Evolutionary conservation across 768 basidiomycete genomes (phyloP).

Genomic region (Boletus coccyginus): DNA sequence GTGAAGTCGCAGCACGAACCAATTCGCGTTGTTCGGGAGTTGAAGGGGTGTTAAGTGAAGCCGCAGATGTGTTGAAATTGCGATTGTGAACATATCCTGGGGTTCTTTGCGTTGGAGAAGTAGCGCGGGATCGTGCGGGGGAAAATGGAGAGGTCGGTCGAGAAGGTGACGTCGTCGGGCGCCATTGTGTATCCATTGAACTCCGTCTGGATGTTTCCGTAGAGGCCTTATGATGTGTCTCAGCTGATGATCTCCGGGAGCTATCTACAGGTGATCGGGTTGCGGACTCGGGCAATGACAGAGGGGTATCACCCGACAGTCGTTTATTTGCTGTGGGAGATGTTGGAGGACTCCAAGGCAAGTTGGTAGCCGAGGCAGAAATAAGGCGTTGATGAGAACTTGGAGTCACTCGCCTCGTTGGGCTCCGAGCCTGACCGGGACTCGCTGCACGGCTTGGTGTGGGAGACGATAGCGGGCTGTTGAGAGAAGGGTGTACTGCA

Average conservation of each 20-base stretch:
- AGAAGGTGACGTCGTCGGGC: constrained; percentile 27
- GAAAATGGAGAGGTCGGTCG: constrained; percentile 45
- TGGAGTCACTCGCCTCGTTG: constrained; percentile 40
- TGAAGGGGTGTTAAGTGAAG: constrained; percentile 47
- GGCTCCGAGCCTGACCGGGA: constrained; percentile 43
- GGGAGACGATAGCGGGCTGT: constrained; percentile 39
- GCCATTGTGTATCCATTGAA: constrained; percentile 26
- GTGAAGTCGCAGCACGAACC: constrained; percentile 60
- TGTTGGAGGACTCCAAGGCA: constrained; percentile 37
- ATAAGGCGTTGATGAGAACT: constrained; percentile 39
- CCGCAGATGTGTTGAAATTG: constrained; percentile 57
- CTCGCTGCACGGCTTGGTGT: constrained; percentile 38
- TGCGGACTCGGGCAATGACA: constrained; percentile 12
- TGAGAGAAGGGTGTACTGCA: constrained; percentile 41
- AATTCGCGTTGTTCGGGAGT: constrained; percentile 63
- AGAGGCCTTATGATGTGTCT: constrained; percentile 36
- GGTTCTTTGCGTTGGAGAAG: constrained; percentile 44
- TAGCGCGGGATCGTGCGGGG: constrained; percentile 40
- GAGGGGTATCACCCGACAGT: constrained; percentile 23
- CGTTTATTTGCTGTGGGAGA: constrained; percentile 31
- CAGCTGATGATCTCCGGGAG: constrained; percentile 38
- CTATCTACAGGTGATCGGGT: constrained; percentile 28
- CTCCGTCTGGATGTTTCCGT: constrained; percentile 15
- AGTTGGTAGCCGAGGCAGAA: constrained; percentile 51
- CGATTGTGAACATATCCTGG: constrained; percentile 49